phyloP scores from a whole-genome alignment of 306 rosid species.

The Datisca glomerata region DNA sequence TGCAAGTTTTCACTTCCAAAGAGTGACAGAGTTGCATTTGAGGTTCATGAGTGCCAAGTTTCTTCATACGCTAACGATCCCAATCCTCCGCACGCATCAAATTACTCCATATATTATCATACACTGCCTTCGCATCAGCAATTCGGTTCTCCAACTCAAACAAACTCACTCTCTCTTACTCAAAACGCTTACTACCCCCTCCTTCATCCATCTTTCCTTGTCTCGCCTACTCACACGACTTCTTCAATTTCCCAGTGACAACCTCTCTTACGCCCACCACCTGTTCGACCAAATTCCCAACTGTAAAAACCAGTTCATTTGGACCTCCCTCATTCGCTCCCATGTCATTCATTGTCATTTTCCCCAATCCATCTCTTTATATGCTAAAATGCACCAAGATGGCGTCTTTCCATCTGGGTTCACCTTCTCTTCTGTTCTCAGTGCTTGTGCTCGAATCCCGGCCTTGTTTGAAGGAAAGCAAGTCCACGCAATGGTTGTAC shows the following conservation, averaged over 20 bases:
- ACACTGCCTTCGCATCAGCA: constrained; percentile 15
- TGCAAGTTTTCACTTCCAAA: background rate
- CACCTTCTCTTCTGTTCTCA: constrained; percentile 58
- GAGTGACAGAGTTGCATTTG: constrained; percentile 4
- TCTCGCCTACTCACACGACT: constrained; percentile 24
- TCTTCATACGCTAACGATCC: background rate
- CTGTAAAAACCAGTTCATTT: constrained; percentile 26
- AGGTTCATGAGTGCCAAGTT: constrained; percentile 9
- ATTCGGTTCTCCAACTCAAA: constrained; percentile 27
- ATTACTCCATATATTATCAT: constrained; percentile 4
- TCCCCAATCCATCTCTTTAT: constrained; percentile 28
- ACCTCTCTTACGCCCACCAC: constrained; percentile 37
- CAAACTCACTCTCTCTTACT: constrained; percentile 38
- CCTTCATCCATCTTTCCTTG: constrained; percentile 14
- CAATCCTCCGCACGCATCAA: constrained; percentile 2
- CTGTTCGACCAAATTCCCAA: constrained; percentile 48
- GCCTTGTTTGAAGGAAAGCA: constrained; percentile 39
- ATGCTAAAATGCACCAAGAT: constrained; percentile 41
- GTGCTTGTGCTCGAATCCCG: constrained; percentile 41
- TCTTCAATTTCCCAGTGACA: constrained; percentile 11
- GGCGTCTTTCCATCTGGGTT: constrained; percentile 39
- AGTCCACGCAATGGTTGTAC: constrained; percentile 32
- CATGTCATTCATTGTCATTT: constrained; percentile 21
- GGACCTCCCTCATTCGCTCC: constrained; percentile 52
- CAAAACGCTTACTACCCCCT: constrained; percentile 22